Evolutionary conservation across 2,329 filamentous ascomycete species (phyloP).

Genomic region (Aschersonia sp.): DNA sequence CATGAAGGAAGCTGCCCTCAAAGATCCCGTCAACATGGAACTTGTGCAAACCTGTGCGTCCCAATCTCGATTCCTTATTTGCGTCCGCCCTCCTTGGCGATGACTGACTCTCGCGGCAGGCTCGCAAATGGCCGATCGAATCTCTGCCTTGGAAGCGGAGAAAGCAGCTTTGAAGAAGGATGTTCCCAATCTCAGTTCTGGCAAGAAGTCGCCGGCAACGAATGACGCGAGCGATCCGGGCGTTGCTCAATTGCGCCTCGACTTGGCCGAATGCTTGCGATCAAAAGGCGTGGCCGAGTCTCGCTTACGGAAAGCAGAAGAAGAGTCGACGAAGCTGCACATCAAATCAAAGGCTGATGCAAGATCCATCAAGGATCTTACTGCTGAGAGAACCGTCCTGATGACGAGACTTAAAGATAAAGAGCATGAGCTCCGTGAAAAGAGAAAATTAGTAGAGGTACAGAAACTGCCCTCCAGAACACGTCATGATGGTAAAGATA

Average conservation of each 20-base stretch:
- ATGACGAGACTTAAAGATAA: conserved; percentile 59
- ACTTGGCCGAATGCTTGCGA: conserved; percentile 65
- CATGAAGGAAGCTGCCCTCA: conserved; percentile 57
- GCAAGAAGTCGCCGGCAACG: background rate
- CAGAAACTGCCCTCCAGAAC: no score
- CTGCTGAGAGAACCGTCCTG: conserved; percentile 46
- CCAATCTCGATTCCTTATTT: background rate
- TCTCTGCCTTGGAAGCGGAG: conserved; percentile 47
- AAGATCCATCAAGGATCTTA: conserved; percentile 45
- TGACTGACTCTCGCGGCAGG: conserved; percentile 24
- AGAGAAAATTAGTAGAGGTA: conserved; percentile 69
- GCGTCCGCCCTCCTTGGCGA: conserved; percentile 1
- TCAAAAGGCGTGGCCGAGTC: conserved; percentile 54
- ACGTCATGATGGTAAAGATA: background rate
- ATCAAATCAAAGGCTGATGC: conserved; percentile 43
- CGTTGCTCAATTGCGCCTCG: conserved; percentile 42
- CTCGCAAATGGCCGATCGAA: conserved; percentile 51
- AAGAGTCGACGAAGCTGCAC: conserved; percentile 51
- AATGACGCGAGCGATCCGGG: conserved; percentile 15
- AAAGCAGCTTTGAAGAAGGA: conserved; percentile 25
- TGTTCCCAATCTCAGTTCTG: conserved; percentile 11
- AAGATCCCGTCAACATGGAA: conserved; percentile 44
- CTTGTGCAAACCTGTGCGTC: conserved; percentile 67
- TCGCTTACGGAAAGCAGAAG: conserved; percentile 45
- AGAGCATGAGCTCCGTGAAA: conserved; percentile 73